Evolutionary conservation across 2,329 filamentous ascomycete species (phyloP), one percentile per base, ranked within the genome.

Genomic region (Plectosphaerella cucumerina): DNA sequence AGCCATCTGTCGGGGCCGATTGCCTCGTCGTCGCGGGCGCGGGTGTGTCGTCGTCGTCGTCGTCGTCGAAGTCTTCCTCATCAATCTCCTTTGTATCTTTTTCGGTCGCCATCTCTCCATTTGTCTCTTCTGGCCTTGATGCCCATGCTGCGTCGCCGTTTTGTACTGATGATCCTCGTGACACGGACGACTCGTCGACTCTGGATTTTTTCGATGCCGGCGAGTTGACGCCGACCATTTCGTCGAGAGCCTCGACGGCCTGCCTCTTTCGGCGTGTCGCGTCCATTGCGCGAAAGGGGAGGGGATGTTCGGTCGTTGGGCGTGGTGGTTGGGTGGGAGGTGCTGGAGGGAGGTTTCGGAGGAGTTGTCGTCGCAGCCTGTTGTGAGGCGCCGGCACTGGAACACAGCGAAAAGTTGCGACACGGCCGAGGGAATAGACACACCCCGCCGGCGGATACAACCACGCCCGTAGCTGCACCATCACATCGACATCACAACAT

Each of bases 1-100:
- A 99, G 55, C 93, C 93, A 66, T 88, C 88, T 33, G 89, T 82
- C 15, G 93, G 91, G 43, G 87, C 89, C 47, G 77, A 76, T 67
- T 96, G 91, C 57, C 90, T 84, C 58, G 76, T 75, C 18, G 79
- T 75, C n/a, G 71, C 76, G 39, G 66, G 65, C 48, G 61, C 35
- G 51, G 65, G 60, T 14, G 18, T 17, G 33, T 68, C 62, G 22
- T 69, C 67, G 6, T 69, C 66, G n/a, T 70, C 70, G 26, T 70
- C 67, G 6, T 73, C 71, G 35, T 72, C 73, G 6, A 70, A 69
- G 6, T 69, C 67, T 2, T 67, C 70, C 6, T 65, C 66, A 4
- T 68, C 69, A 21, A 18, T 63, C 62, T 5, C 56, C 57, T 4
- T 59, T 59, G 6, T 54, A 59, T 4, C 58, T 17, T n/a, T 48